These are phyloP conservation scores for Colletotrichum sp. DNA, from an alignment of 2,329 filamentous ascomycete species.

Conservation along the genomic window DNA sequence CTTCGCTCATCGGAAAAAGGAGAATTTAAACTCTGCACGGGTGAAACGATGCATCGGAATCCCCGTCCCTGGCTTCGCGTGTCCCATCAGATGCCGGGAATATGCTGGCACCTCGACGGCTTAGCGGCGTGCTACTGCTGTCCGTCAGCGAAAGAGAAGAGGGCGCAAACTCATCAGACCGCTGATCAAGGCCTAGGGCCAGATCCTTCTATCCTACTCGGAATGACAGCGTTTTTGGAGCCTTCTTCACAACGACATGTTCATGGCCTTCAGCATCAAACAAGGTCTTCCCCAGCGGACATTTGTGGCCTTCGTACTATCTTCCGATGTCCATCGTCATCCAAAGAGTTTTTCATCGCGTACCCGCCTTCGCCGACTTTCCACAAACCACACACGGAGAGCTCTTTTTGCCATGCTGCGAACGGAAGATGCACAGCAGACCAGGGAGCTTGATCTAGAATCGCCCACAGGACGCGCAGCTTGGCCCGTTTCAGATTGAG, in stretches of 20 bases:
- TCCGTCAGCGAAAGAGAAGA: neutral
- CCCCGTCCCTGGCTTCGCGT: conserved; percentile 17
- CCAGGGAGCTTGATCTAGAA: neutral
- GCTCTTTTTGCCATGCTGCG: neutral
- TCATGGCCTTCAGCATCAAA: neutral
- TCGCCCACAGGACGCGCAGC: neutral
- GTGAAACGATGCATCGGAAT: conserved; percentile 19
- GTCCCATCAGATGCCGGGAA: conserved; percentile 6
- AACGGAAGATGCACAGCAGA: neutral
- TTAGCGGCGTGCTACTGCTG: conserved; percentile 2
- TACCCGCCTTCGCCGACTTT: neutral
- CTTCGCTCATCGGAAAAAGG: conserved; percentile 1
- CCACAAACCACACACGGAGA: neutral
- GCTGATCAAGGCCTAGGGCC: neutral
- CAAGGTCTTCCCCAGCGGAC: neutral
- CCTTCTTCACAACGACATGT: neutral
- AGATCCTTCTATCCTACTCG: neutral
- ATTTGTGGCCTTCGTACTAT: neutral
- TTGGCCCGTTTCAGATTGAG: conserved; percentile 15
- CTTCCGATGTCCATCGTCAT: neutral
- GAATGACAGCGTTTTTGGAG: neutral
- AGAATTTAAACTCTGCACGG: conserved; percentile 14
- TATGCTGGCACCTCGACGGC: conserved; percentile 8
- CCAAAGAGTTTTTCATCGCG: neutral
- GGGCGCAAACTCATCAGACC: conserved; percentile 4